Evolutionary conservation across 345 rosid genomes (phyloP).

Genomic region (Clarkia xantiana): DNA sequence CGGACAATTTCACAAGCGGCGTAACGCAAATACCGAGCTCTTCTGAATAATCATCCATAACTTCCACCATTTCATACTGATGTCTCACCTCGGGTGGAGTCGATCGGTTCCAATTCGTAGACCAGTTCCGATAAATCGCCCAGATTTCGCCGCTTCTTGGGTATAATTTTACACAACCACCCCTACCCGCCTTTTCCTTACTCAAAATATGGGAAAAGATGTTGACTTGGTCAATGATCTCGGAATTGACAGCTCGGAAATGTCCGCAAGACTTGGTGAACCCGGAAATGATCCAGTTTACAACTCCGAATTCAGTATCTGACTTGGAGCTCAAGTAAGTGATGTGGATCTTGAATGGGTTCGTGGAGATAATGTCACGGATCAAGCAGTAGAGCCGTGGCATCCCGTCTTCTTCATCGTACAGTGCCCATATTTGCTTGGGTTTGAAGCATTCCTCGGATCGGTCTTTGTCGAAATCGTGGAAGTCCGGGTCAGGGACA

Average conservation of each 20-base stretch:
- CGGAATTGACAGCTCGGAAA: slow-evolving; percentile 76
- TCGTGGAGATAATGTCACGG: slow-evolving; percentile 60
- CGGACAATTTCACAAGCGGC: slow-evolving; percentile 62
- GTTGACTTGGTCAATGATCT: slow-evolving; percentile 76
- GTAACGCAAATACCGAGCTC: slow-evolving; percentile 70
- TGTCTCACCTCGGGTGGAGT: slow-evolving; percentile 78
- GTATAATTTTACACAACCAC: slow-evolving; percentile 91
- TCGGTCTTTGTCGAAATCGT: slow-evolving; percentile 83
- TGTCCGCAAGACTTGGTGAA: slow-evolving; percentile 96
- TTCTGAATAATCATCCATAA: slow-evolving; percentile 80
- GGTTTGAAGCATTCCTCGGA: slow-evolving; percentile 86
- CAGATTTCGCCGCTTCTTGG: slow-evolving; percentile 83
- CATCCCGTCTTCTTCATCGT: slow-evolving; percentile 97
- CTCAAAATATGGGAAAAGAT: slow-evolving; percentile 78
- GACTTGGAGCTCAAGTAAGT: slow-evolving; percentile 84
- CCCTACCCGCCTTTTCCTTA: slow-evolving; percentile 87
- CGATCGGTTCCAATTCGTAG: slow-evolving; percentile 63
- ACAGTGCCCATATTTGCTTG: slow-evolving; percentile 92
- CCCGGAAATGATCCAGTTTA: slow-evolving; percentile 72
- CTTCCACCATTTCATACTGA: slow-evolving; percentile 94
- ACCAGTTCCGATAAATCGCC: slow-evolving; percentile 94
- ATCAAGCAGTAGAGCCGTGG: slow-evolving; percentile 85
- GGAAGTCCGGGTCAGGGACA: slow-evolving; percentile 94
- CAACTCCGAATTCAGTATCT: slow-evolving; percentile 68
- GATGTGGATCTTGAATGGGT: slow-evolving; percentile 80